These are phyloP conservation scores for Keithomyces neogunnii DNA, from an alignment of 2,329 filamentous ascomycete species.

Conservation along the genomic window DNA sequence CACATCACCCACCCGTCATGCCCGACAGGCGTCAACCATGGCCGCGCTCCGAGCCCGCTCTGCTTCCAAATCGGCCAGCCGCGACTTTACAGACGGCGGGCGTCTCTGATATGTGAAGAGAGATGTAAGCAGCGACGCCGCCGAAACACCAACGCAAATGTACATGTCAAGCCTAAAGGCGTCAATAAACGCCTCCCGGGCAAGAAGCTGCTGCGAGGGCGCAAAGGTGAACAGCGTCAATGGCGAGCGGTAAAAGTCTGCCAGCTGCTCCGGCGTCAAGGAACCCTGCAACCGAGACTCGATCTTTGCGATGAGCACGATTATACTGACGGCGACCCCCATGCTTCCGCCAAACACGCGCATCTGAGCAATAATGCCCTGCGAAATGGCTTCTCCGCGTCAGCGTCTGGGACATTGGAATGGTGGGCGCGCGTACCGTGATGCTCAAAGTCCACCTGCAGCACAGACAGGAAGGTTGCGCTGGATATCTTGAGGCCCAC, in stretches of 20 bases:
- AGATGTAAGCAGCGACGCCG: constrained; percentile 7
- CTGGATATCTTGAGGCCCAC: constrained; percentile 13
- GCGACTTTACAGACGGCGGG: constrained; percentile 13
- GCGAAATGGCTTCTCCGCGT: constrained; percentile 33
- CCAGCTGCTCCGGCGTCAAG: constrained; percentile 10
- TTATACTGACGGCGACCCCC: constrained; percentile 43
- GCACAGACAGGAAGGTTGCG: constrained; percentile 12
- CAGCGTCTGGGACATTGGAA: constrained; percentile 3
- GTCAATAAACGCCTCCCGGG: constrained; percentile 11
- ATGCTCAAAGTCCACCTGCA: constrained; percentile 13
- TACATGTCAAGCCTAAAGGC: constrained; percentile 13
- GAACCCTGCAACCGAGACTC: constrained; percentile 7
- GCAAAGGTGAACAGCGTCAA: constrained; percentile 8
- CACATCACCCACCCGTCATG: background rate
- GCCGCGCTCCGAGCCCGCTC: constrained; percentile 5
- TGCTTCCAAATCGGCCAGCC: constrained; percentile 16
- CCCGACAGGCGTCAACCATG: background rate
- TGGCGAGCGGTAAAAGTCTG: constrained; percentile 12
- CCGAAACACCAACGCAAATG: constrained; percentile 12
- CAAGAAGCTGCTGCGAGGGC: constrained; percentile 8
- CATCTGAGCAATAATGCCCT: constrained; percentile 42
- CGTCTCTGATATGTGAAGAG: constrained; percentile 13
- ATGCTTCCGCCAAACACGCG: constrained; percentile 45
- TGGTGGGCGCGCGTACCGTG: constrained; percentile 8
- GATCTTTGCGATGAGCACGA: constrained; percentile 27